Evolutionary conservation across 495 filamentous ascomycete genomes (phyloP).

Genomic region (Parathielavia appendiculata): DNA sequence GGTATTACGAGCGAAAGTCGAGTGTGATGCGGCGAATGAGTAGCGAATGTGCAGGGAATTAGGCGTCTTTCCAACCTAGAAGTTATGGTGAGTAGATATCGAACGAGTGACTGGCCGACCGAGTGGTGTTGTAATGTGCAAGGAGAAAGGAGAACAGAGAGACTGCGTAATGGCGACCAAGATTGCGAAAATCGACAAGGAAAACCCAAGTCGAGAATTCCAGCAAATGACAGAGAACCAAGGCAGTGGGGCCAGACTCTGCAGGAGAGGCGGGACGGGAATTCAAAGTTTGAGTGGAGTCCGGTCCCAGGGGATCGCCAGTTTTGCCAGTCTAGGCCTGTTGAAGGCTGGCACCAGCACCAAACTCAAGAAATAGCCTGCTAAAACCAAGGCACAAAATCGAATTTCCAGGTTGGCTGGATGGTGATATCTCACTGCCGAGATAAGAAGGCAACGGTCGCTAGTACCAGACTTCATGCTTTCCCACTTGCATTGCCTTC

Average conservation of each 20-base stretch:
- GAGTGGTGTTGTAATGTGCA: constrained; percentile 10
- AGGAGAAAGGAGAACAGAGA: constrained; percentile 8
- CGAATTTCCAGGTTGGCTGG: neutral
- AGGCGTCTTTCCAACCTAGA: constrained; percentile 6
- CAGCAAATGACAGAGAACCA: constrained; percentile 26
- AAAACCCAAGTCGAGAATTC: constrained; percentile 18
- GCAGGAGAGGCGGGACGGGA: constrained; percentile 11
- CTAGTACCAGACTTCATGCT: neutral
- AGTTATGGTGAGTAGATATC: neutral
- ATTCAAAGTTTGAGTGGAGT: constrained; percentile 20
- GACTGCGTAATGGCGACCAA: constrained; percentile 6
- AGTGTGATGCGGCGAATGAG: neutral
- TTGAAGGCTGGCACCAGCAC: constrained; percentile 5
- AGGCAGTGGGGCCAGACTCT: constrained; percentile 1
- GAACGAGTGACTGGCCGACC: constrained; percentile 19
- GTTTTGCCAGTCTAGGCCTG: constrained; percentile 9
- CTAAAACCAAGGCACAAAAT: constrained; percentile 19
- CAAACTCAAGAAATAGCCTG: neutral
- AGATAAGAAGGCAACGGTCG: neutral
- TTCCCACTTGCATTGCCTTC: neutral
- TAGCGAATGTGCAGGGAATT: constrained; percentile 13
- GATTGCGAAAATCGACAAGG: constrained; percentile 9
- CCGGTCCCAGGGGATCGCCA: neutral
- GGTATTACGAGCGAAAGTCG: constrained; percentile 11
- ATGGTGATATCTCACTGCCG: constrained; percentile 17